Evolutionary conservation across 1,284 basidiomycete genomes (phyloP).

Genomic region (Leccinum fallax): DNA sequence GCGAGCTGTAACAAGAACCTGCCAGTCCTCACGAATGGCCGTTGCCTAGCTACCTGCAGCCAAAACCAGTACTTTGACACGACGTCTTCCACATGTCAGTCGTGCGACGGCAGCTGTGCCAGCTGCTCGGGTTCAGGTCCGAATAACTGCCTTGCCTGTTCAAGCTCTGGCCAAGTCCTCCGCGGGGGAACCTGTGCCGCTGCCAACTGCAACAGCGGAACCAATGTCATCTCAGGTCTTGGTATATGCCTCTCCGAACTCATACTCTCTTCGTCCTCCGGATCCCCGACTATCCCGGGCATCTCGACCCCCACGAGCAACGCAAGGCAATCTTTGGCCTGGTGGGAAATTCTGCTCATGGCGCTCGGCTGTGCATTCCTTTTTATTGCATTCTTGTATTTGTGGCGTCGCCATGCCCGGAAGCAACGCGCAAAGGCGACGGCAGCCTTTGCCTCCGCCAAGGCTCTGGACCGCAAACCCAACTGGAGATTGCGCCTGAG

Average conservation of each 20-base stretch:
- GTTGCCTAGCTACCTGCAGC: conserved; percentile 76
- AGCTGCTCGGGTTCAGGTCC: conserved; percentile 70
- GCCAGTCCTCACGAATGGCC: conserved; percentile 70
- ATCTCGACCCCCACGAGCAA: conserved; percentile 47
- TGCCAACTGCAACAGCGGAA: conserved; percentile 56
- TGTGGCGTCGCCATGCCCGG: conserved; percentile 68
- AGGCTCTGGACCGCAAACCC: conserved; percentile 48
- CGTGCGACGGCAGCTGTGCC: conserved; percentile 73
- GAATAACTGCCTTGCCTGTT: conserved; percentile 73
- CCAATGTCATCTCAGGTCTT: conserved; percentile 62
- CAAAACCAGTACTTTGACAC: conserved; percentile 72
- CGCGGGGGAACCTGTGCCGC: conserved; percentile 63
- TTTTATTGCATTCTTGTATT: conserved; percentile 63
- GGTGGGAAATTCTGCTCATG: conserved; percentile 86
- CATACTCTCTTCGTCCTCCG: conserved; percentile 49
- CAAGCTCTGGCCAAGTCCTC: conserved; percentile 60
- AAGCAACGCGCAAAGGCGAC: conserved; percentile 68
- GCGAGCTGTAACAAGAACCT: conserved; percentile 63
- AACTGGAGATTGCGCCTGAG: conserved; percentile 59
- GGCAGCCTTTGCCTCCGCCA: conserved; percentile 61
- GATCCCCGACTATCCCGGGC: conserved; percentile 51
- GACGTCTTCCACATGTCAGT: conserved; percentile 60
- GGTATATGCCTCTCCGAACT: conserved; percentile 79
- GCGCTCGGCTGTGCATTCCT: conserved; percentile 77
- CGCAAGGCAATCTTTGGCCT: conserved; percentile 47